Percentiles rank a stretch among this genome's conserved stretches.
phyloP scores from a whole-genome alignment of 2,329 filamentous ascomycete genomes.

The Penicillium sp. region DNA sequence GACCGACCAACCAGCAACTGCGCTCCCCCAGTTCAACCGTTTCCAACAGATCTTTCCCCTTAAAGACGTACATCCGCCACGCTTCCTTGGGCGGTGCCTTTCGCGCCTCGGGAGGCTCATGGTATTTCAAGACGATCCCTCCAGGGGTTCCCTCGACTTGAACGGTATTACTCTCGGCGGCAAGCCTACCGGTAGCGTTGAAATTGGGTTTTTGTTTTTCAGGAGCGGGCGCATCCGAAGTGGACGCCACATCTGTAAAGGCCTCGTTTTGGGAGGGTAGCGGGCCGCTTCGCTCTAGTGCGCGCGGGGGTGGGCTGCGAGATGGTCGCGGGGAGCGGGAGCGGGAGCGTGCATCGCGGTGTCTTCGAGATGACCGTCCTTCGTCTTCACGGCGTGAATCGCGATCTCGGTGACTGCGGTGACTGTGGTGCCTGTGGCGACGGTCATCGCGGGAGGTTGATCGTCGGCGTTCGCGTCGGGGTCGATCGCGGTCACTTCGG shows the following conservation, averaged over 20 bases:
- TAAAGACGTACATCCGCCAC: constrained; percentile 95
- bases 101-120: constrained; percentile 89
- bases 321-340: constrained; percentile 32
- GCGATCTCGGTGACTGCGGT: constrained; percentile 29
- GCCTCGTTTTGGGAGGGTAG: constrained; percentile 51
- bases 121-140: constrained; percentile 82
- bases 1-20: constrained; percentile 88
- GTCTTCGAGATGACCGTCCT: constrained; percentile 24
- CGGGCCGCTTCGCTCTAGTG: constrained; percentile 39
- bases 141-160: constrained; percentile 57
- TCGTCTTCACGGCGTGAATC: constrained; percentile 27
- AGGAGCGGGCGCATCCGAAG: constrained; percentile 31
- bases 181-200: constrained; percentile 74
- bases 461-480: constrained; percentile 25
- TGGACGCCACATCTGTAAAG: constrained; percentile 37
- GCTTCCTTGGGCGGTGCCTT: constrained; percentile 76
- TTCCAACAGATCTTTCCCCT: constrained; percentile 75
- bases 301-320: constrained; percentile 26
- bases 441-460: constrained; percentile 27
- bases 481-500: constrained; percentile 23
- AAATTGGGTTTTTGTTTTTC: constrained; percentile 83
- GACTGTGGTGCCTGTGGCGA: constrained; percentile 15
- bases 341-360: constrained; percentile 25
- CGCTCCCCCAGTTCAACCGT: constrained; percentile 74
- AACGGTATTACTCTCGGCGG: constrained; percentile 84